Evolutionary conservation across 768 basidiomycete species (phyloP).

Genomic region (Rhodotorula babjevae): DNA sequence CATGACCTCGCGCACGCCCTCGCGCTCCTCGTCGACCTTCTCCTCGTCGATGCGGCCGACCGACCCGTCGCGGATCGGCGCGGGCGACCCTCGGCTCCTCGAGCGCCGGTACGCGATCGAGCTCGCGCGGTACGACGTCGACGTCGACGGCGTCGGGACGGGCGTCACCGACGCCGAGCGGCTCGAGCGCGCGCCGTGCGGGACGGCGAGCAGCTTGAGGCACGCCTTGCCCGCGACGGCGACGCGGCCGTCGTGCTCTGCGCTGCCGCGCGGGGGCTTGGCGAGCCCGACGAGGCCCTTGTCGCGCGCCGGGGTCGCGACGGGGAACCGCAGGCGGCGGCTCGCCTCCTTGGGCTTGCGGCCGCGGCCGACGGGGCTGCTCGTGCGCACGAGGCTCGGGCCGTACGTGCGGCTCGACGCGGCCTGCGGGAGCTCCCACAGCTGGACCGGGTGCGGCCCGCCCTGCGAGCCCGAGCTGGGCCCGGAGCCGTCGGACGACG

Average conservation of each 20-base stretch:
- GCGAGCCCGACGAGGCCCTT: slow-evolving; percentile 33
- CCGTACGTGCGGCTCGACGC: neutral
- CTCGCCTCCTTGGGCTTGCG: slow-evolving; percentile 19
- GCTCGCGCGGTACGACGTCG: slow-evolving; percentile 2
- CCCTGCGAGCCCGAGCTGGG: neutral
- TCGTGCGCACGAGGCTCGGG: neutral
- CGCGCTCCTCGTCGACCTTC: neutral
- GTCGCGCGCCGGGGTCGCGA: slow-evolving; percentile 8
- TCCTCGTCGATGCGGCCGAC: neutral
- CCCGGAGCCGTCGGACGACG: neutral
- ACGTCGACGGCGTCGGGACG: neutral
- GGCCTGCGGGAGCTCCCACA: neutral
- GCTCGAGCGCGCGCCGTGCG: slow-evolving; percentile 9
- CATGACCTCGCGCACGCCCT: slow-evolving; percentile 21
- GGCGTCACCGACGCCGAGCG: neutral
- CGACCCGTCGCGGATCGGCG: neutral
- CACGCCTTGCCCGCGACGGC: slow-evolving; percentile 35
- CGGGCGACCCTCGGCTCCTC: slow-evolving; percentile 17
- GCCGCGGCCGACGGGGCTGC: slow-evolving; percentile 13
- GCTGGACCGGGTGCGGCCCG: neutral
- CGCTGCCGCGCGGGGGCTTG: slow-evolving; percentile 20
- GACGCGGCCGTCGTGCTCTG: slow-evolving; percentile 15
- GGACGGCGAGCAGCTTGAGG: slow-evolving; percentile 30
- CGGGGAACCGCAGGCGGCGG: slow-evolving; percentile 14
- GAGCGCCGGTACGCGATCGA: slow-evolving; percentile 29